These are phyloP conservation scores for Claviceps citrina DNA, from an alignment of 2,329 filamentous ascomycete species.

Conservation along the genomic window DNA sequence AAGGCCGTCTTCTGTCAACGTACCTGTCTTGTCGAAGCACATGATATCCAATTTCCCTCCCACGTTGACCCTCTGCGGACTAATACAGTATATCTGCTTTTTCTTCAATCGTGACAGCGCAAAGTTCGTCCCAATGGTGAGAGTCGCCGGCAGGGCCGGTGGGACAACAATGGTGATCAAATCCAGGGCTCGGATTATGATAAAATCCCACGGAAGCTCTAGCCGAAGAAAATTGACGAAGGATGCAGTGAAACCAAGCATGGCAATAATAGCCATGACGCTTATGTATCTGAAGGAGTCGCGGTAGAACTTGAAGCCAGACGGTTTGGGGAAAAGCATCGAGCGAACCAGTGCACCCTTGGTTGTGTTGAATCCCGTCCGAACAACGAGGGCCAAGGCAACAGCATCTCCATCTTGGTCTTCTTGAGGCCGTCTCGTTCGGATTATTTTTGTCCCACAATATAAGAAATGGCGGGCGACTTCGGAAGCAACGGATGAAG, in stretches of 20 bases:
- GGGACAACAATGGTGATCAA: slow-evolving; percentile 96
- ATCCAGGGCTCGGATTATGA: slow-evolving; percentile 82
- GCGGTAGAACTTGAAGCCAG: slow-evolving; percentile 95
- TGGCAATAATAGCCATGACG: slow-evolving; percentile 80
- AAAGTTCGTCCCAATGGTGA: slow-evolving; percentile 95
- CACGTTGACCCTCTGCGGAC: slow-evolving; percentile 90
- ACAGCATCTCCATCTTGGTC: slow-evolving; percentile 76
- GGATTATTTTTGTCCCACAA: slow-evolving; percentile 87
- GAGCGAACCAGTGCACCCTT: slow-evolving; percentile 91
- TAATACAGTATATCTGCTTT: slow-evolving; percentile 93
- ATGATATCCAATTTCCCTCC: slow-evolving; percentile 91
- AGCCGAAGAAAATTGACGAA: slow-evolving; percentile 86
- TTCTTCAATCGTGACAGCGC: slow-evolving; percentile 72
- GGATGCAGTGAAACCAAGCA: slow-evolving; percentile 76
- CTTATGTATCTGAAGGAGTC: slow-evolving; percentile 97
- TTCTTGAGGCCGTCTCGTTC: slow-evolving; percentile 75
- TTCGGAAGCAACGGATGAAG: slow-evolving; percentile 68
- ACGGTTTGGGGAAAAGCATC: slow-evolving; percentile 97
- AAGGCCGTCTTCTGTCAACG: slow-evolving; percentile 85
- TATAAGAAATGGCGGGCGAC: slow-evolving; percentile 84
- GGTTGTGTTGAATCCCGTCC: slow-evolving; percentile 94
- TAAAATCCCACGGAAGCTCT: slow-evolving; percentile 71
- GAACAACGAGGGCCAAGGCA: slow-evolving; percentile 77
- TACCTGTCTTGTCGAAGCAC: slow-evolving; percentile 99
- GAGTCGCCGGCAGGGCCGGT: slow-evolving; percentile 80